Evolutionary conservation across 805 yeast species (phyloP), one percentile per base, ranked within the genome.

Genomic region (Helenozyma baotianmanensis): DNA sequence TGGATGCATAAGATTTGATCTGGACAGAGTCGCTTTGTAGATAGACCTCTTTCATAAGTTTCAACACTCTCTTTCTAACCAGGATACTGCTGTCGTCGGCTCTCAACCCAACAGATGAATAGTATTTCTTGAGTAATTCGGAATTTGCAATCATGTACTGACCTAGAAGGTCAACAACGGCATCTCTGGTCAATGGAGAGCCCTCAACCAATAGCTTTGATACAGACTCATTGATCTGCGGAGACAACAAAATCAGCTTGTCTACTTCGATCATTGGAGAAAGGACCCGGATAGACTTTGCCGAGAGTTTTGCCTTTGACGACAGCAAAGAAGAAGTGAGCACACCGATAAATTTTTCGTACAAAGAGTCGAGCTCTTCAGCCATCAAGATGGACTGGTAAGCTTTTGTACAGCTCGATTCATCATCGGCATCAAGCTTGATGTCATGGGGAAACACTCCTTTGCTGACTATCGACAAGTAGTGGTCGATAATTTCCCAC

Each of bases 111-210:
- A 82, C 56, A 12, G 72, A 58, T 7, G 51, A 57, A 48, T 75
- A 75, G 41, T 73, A 79, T 17, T 68, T 69, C 2, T 66, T 64
- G 14, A 73, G 61, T 19, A 70, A 50, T 3, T 62, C 68, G 0
- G 76, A 74, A 30, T 65, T 65, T 2, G 61, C 44, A 2, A 58
- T 47, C 24, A 79, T 49, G 34, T 70, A 74, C 32, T 63, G 67
- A 9, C 70, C 68, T 16, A 87, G 56, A 24, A 87, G 63, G 26
- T 84, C 92, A 18, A 87, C 59, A 2, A 80, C 80, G 0, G 94
- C 85, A 46, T 82, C 88, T 37, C 87, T 69, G 0, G 86, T 90
- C 24, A 80, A 70, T 0, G 94, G 77, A 2, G 87, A 82, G 0
- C 70, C 49, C 40, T 82, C 90, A 4, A 50, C 56, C 23, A 87